phyloP scores from a whole-genome alignment of 2,329 filamentous ascomycete genomes.

The Samsoniella hepiali region DNA sequence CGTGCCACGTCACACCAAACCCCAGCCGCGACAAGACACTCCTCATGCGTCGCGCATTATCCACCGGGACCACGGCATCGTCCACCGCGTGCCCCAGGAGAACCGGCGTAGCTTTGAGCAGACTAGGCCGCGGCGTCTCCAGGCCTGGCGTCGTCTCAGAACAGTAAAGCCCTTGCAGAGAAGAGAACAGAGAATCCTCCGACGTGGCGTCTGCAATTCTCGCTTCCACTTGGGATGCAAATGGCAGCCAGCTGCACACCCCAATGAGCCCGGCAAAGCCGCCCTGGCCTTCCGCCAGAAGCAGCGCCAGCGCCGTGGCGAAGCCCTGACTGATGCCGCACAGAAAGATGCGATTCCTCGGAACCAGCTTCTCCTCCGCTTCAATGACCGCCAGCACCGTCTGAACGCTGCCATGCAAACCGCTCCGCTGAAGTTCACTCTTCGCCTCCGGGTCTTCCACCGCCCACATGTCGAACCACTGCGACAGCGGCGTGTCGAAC shows the following conservation, averaged over 20 bases:
- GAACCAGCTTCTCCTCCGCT: not conserved
- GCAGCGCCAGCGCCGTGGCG: not conserved
- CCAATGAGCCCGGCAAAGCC: conserved; percentile 2
- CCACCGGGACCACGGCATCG: not conserved
- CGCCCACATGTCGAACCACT: conserved; percentile 14
- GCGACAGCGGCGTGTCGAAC: not conserved
- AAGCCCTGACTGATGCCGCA: conserved; percentile 13
- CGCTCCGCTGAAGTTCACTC: not conserved
- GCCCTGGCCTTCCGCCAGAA: not conserved
- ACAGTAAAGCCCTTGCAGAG: not conserved
- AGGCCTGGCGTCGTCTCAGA: not conserved
- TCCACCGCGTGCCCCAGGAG: not conserved
- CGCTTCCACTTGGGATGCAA: not conserved
- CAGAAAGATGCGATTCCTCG: not conserved
- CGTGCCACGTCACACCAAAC: not conserved
- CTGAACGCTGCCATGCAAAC: not conserved
- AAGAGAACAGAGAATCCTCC: not conserved
- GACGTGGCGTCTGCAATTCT: not conserved
- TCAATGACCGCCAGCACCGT: not conserved
- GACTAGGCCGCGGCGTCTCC: not conserved
- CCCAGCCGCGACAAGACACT: not conserved
- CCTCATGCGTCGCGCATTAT: conserved; percentile 3
- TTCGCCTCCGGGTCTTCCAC: not conserved
- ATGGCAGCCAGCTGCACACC: conserved; percentile 10
- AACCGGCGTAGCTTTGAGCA: not conserved